Percentiles rank a stretch among this genome's conserved stretches.
Evolutionary conservation across 73 alveolate genomes (phyloP).

Genomic region (Blepharisma japonicum): DNA sequence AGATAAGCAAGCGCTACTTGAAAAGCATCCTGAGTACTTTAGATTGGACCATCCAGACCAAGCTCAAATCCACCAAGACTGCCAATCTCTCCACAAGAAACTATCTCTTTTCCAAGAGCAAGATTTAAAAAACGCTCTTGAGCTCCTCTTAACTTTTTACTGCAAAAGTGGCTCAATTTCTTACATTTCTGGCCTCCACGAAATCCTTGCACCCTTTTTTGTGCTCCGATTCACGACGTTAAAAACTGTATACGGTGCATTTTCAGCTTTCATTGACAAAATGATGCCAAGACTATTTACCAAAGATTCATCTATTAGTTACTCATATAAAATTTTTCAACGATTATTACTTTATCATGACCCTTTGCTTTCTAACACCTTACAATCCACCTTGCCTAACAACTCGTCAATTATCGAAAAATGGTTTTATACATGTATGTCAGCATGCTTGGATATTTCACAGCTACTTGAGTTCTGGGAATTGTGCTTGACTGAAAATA

Average conservation of each 20-base stretch:
- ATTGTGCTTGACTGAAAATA: not conserved
- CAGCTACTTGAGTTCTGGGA: constrained; percentile 24
- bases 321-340: constrained; percentile 14
- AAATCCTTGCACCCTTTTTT: constrained; percentile 32
- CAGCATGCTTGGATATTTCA: constrained; percentile 9
- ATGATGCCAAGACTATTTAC: constrained; percentile 23
- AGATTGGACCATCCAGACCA: constrained; percentile 31
- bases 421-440: constrained; percentile 17
- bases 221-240: constrained; percentile 15
- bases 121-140: constrained; percentile 28
- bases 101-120: constrained; percentile 14
- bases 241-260: constrained; percentile 29
- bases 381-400: constrained; percentile 5
- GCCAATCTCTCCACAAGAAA: constrained; percentile 18
- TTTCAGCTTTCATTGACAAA: constrained; percentile 4
- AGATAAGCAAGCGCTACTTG: constrained; percentile 13
- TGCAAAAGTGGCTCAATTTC: constrained; percentile 4
- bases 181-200: constrained; percentile 29
- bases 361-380: constrained; percentile 2
- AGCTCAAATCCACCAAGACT: constrained; percentile 27
- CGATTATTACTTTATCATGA: constrained; percentile 26
- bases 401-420: not conserved
- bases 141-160: constrained; percentile 27
- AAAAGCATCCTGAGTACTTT: constrained; percentile 15
- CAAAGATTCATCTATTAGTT: not conserved